Evolutionary conservation across 371 early-diverging fungal species (phyloP).

Genomic region (Syncephalastrum contaminatum): DNA sequence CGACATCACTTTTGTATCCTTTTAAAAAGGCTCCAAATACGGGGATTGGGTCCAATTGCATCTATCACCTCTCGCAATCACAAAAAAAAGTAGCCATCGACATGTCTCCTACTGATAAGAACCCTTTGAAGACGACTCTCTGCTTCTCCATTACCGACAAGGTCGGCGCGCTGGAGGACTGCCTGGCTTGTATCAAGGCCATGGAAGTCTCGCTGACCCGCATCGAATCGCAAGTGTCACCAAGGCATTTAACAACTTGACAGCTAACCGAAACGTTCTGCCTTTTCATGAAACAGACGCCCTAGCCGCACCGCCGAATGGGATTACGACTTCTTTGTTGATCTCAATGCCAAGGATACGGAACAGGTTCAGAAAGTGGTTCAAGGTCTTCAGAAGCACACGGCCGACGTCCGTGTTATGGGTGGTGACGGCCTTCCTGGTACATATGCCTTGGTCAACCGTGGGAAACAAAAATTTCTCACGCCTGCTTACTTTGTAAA

Average conservation of each 20-base stretch:
- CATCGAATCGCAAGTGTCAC: conserved; percentile 78
- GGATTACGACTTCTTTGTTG: conserved; percentile 93
- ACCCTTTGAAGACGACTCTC: conserved; percentile 53
- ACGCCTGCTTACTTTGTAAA: background rate
- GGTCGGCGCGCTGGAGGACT: conserved; percentile 85
- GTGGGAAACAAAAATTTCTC: conserved; percentile 13
- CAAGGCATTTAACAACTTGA: background rate
- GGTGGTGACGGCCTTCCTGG: conserved; percentile 12
- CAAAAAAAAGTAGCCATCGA: too few species aligned
- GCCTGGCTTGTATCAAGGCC: conserved; percentile 72
- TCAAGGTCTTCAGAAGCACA: conserved; percentile 57
- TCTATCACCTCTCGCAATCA: background rate
- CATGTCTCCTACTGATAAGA: conserved; percentile 19
- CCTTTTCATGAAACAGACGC: conserved; percentile 44
- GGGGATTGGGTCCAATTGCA: background rate
- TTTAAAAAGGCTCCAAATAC: background rate
- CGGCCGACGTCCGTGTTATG: conserved; percentile 65
- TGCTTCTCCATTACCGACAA: conserved; percentile 83
- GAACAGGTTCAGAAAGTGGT: conserved; percentile 60
- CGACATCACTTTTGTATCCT: too few species aligned
- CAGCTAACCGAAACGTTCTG: background rate
- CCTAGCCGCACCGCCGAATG: conserved; percentile 78
- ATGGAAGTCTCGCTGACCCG: conserved; percentile 83
- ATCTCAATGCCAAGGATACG: conserved; percentile 66
- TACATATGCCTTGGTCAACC: background rate